Base-by-base conservation (phyloP, 139 green algal species). In the Chlorella sp. region DNA sequence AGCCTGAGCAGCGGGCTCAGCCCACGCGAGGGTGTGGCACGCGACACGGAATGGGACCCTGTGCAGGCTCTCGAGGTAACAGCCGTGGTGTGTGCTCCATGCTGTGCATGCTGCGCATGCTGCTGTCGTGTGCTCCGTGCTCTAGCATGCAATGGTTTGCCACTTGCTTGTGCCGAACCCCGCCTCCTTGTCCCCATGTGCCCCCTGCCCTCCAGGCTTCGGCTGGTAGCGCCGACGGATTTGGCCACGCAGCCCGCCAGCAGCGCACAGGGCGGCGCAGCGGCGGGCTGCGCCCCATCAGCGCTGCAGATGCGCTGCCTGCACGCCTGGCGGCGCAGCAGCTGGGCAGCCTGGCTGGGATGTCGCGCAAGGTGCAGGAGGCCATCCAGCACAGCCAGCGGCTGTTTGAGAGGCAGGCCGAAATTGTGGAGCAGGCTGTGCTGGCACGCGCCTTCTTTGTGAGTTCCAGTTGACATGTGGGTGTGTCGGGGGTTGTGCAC, bases 351-450 rank as follows among this genome's bases (percentile, higher is more conserved):
- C 91, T 98, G 83, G 94, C 94, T 7, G 96, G 96, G 75, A 98
- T 98, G 96, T 94, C 94, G 0, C 90, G 89, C 78, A 98, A 98
- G 93, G 96, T 96, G 36, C 95, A 97, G 92, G 90, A 95, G 36
- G 95, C 94, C 21, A 96, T 98, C 57, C 90, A 95, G 84, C 96
- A 97, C 93, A 98, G 96, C 93, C 93, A 94, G 78, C 83, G 88
- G 39, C 90, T 97, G 73, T 97, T 98, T 82, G 92, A 96, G 93
- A 89, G 85, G 16, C 91, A 95, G 76, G 91, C 94, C 15, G 81
- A 95, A 87, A 42, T 92, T 76, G 84, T 89, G 81, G 92, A 97
- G 91, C 91, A 95, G 86, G 89, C 92, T 66, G 79, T 92, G 76
- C 68, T 96, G 79, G 82, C 48, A 30, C 91, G 93, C 7, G 92